These are phyloP conservation scores for Colletotrichum kahawae DNA, from an alignment of 2,329 filamentous ascomycete genomes.

Conservation along the genomic window DNA sequence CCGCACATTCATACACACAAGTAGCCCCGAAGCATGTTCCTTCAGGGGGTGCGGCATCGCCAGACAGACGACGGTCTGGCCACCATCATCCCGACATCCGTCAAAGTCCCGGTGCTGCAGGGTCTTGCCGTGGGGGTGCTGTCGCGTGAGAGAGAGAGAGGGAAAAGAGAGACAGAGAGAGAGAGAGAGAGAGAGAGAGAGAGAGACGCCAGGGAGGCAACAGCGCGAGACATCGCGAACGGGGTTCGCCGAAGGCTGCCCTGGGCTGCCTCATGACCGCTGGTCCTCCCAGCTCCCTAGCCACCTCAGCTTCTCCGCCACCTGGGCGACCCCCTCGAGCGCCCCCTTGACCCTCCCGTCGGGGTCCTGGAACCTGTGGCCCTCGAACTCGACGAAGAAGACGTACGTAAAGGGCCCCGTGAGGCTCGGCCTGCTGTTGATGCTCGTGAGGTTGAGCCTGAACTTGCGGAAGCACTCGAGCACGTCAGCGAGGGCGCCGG, in stretches of 20 bases:
- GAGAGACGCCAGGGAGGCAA: neutral
- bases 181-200: too few species aligned
- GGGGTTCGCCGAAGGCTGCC: neutral
- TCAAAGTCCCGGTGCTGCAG: neutral
- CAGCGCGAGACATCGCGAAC: neutral
- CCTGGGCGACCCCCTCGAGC: slow-evolving; percentile 60
- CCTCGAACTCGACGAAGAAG: slow-evolving; percentile 91
- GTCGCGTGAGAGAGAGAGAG: neutral
- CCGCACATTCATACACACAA: neutral
- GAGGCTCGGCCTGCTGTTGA: slow-evolving; percentile 84
- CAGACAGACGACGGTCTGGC: neutral
- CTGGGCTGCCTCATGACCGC: slow-evolving; percentile 40
- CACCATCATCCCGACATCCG: neutral
- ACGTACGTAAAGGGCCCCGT: slow-evolving; percentile 84
- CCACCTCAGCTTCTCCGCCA: slow-evolving; percentile 70
- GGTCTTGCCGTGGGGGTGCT: neutral
- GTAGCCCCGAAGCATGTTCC: neutral
- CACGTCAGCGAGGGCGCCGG: slow-evolving; percentile 83
- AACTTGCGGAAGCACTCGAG: slow-evolving; percentile 78
- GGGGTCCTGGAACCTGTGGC: slow-evolving; percentile 57
- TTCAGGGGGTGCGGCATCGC: neutral
- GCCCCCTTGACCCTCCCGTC: slow-evolving; percentile 64
- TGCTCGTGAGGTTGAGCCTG: slow-evolving; percentile 84
- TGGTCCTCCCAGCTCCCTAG: slow-evolving; percentile 68
- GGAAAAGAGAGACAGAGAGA: neutral